Conservation (phyloP, 495 filamentous ascomycete genomes). For the Chlorociboria aeruginascens region DNA sequence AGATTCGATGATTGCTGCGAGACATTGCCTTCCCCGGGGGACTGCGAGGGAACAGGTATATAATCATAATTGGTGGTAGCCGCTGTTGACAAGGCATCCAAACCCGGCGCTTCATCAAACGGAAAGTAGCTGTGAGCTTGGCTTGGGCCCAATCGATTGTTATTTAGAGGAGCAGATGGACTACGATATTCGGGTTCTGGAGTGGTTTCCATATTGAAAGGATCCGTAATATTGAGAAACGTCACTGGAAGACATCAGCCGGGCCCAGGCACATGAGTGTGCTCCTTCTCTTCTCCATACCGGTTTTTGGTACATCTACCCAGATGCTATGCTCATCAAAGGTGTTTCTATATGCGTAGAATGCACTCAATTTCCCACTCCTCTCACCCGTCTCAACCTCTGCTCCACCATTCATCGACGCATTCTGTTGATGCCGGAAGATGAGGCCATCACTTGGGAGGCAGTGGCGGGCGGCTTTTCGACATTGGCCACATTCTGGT, state of each 20-base stretch:
- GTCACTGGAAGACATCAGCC: conserved; percentile 40
- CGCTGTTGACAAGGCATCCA: conserved; percentile 46
- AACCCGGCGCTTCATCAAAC: conserved; percentile 31
- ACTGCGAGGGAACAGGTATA: conserved; percentile 1
- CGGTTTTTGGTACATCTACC: conserved; percentile 47
- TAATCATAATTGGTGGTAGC: conserved; percentile 33
- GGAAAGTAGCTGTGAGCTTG: conserved; percentile 12
- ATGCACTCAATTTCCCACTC: conserved; percentile 40
- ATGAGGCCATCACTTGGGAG: conserved; percentile 50
- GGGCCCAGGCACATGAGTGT: background rate
- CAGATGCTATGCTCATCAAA: conserved; percentile 50
- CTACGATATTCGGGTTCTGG: conserved; percentile 31
- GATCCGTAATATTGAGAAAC: conserved; percentile 53
- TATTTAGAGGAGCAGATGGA: conserved; percentile 19
- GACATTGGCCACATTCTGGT: conserved; percentile 38
- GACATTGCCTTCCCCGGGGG: conserved; percentile 4
- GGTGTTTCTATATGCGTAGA: conserved; percentile 59
- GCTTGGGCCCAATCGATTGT: conserved; percentile 15
- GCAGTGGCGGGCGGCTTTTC: conserved; percentile 48
- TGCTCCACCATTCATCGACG: conserved; percentile 47
- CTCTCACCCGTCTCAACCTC: conserved; percentile 27
- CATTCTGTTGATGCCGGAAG: conserved; percentile 63
- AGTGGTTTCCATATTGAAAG: conserved; percentile 29
- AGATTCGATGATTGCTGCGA: conserved; percentile 29
- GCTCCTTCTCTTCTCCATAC: background rate